A percentile compares a stretch with the other conserved stretches of the same genome.
Conservation (phyloP, 2,329 filamentous ascomycete genomes). For the Colletotrichum scovillei region DNA sequence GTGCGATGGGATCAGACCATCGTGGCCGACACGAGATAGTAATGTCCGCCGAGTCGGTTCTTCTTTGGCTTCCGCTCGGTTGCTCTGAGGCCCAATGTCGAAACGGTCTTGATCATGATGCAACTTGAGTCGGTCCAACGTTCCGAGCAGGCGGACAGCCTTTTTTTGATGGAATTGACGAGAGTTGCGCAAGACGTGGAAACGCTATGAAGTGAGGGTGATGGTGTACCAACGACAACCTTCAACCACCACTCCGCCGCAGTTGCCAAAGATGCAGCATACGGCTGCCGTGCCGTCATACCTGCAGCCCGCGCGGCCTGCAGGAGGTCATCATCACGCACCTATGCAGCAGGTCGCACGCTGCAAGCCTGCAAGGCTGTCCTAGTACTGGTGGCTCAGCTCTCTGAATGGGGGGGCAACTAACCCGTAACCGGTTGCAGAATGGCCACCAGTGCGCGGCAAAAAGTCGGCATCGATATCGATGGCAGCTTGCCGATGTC, state of each 20-base stretch:
- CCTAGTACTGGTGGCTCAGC: not conserved
- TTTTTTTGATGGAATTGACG: not conserved
- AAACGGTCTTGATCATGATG: constrained; percentile 2
- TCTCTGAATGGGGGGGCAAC: not conserved
- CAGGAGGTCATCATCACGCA: constrained; percentile 32
- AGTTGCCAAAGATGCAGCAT: not conserved
- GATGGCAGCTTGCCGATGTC: constrained; percentile 28
- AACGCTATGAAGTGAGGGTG: not conserved
- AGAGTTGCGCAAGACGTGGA: not conserved
- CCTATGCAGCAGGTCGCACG: not conserved
- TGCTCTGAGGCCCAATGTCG: not conserved
- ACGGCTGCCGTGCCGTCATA: constrained; percentile 18
- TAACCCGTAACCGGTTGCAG: not conserved
- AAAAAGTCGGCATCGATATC: constrained; percentile 14
- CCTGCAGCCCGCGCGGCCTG: constrained; percentile 22
- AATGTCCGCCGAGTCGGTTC: constrained; percentile 13
- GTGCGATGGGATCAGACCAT: constrained; percentile 33
- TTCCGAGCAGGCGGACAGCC: constrained; percentile 8
- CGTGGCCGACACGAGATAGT: constrained; percentile 6
- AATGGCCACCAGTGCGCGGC: not conserved
- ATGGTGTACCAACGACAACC: not conserved
- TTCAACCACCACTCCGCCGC: not conserved
- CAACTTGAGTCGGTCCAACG: constrained; percentile 1
- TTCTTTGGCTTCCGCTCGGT: constrained; percentile 4
- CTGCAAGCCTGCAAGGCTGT: constrained; percentile 24